A percentile compares a stretch with the other conserved stretches of the same genome.
These are phyloP conservation scores for Didymella sp. DNA, from an alignment of 2,329 filamentous ascomycete genomes.

Conservation along the genomic window DNA sequence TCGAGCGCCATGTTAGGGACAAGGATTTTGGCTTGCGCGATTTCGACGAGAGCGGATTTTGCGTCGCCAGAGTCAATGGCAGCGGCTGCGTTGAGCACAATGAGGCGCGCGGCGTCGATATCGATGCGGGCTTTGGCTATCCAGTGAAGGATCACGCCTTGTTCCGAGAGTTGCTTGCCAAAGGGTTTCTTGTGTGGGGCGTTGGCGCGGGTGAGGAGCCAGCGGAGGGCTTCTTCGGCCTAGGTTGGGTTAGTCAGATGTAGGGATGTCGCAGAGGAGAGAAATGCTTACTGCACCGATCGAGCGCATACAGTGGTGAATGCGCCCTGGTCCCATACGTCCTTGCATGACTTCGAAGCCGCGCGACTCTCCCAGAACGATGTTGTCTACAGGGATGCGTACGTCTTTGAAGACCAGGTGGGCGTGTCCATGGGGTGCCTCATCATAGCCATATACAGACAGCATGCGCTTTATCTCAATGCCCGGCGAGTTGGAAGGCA, in stretches of 20 bases:
- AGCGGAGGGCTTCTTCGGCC: conserved; percentile 87
- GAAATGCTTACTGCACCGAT: conserved; percentile 75
- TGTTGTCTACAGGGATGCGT: conserved; percentile 77
- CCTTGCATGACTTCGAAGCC: conserved; percentile 99
- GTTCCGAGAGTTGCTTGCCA: conserved; percentile 80
- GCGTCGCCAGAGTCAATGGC: conserved; percentile 87
- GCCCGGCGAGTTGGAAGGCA: conserved; percentile 78
- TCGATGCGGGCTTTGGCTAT: conserved; percentile 89
- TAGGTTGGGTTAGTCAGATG: conserved; percentile 35
- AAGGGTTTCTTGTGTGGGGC: conserved; percentile 88
- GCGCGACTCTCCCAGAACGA: conserved; percentile 87
- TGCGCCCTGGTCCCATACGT: conserved; percentile 88
- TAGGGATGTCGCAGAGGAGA: not conserved
- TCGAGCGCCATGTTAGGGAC: conserved; percentile 79
- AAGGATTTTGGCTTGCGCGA: conserved; percentile 90
- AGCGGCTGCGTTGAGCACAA: conserved; percentile 90
- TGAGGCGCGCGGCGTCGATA: conserved; percentile 84
- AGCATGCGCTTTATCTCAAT: conserved; percentile 91
- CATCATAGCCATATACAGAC: conserved; percentile 90
- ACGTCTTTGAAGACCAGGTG: conserved; percentile 89
- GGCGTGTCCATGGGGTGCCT: conserved; percentile 95
- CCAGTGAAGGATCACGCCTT: conserved; percentile 79
- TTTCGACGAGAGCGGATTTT: conserved; percentile 86
- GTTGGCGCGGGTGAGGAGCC: conserved; percentile 91
- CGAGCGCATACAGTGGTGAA: conserved; percentile 93